Conservation (phyloP, 2,329 filamentous ascomycete genomes). For the Piedraia hortae region DNA sequence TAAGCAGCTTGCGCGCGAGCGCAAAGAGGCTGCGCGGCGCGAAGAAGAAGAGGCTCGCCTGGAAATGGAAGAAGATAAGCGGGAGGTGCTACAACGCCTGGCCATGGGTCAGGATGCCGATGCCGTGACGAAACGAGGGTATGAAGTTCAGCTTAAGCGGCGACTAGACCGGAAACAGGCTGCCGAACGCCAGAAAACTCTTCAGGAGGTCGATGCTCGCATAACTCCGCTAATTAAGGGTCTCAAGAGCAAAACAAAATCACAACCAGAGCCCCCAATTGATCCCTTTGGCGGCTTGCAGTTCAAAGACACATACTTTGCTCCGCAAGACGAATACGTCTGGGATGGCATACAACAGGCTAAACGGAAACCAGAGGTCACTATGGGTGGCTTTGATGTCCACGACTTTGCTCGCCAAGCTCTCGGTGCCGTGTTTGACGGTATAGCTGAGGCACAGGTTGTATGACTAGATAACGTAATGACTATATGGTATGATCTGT, state of each 20-base stretch:
- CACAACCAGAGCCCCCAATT: slow-evolving; percentile 45
- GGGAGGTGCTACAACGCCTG: slow-evolving; percentile 43
- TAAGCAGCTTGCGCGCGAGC: slow-evolving; percentile 34
- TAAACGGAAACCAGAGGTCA: slow-evolving; percentile 34
- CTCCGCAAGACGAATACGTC: slow-evolving; percentile 40
- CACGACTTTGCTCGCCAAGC: slow-evolving; percentile 57
- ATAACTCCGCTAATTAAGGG: slow-evolving; percentile 36
- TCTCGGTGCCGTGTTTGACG: slow-evolving; percentile 70
- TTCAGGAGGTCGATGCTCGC: slow-evolving; percentile 16
- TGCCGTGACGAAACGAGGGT: slow-evolving; percentile 23
- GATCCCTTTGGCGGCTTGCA: slow-evolving; percentile 63
- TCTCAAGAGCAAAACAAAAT: slow-evolving; percentile 31
- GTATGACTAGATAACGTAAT: too few relatives aligned
- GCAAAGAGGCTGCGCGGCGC: slow-evolving; percentile 32
- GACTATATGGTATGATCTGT: too few relatives aligned
- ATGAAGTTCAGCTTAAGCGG: slow-evolving; percentile 43
- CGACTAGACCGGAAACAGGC: slow-evolving; percentile 33
- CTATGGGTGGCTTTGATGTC: slow-evolving; percentile 60
- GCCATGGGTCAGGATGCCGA: slow-evolving; percentile 36
- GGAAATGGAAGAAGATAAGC: slow-evolving; percentile 33
- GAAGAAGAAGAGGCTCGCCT: slow-evolving; percentile 45
- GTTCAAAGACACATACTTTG: slow-evolving; percentile 38
- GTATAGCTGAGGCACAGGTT: too few relatives aligned
- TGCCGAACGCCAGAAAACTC: slow-evolving; percentile 14
- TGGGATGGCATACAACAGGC: slow-evolving; percentile 45